phyloP scores from a whole-genome alignment of 1,284 basidiomycete genomes.

The Cryptococcus sp. region DNA sequence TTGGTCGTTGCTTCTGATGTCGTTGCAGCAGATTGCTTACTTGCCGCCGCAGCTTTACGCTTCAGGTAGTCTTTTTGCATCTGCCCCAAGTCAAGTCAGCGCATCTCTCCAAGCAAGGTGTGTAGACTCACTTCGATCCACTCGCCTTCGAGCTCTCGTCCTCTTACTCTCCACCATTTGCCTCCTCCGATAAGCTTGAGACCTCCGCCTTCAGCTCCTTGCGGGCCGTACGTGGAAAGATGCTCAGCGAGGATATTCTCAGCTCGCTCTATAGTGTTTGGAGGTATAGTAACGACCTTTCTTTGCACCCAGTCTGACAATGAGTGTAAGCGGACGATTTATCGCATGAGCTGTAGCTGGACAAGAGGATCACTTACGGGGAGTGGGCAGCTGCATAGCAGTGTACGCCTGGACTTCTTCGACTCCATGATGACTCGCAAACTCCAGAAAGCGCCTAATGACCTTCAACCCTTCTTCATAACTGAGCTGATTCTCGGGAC shows the following conservation, averaged over 20 bases:
- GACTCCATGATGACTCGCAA: slow-evolving; percentile 46
- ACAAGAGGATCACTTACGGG: slow-evolving; percentile 34
- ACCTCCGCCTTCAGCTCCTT: slow-evolving; percentile 38
- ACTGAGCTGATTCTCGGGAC: slow-evolving; percentile 45
- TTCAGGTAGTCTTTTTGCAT: slow-evolving; percentile 56
- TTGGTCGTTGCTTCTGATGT: not conserved
- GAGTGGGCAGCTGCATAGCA: slow-evolving; percentile 47
- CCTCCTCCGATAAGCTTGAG: slow-evolving; percentile 68
- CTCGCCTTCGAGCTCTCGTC: slow-evolving; percentile 73
- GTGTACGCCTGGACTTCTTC: slow-evolving; percentile 55
- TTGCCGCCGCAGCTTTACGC: slow-evolving; percentile 26
- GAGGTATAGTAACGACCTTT: slow-evolving; percentile 47
- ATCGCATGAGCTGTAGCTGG: not conserved
- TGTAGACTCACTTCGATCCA: slow-evolving; percentile 66
- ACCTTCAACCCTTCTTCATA: slow-evolving; percentile 51
- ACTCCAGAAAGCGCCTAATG: slow-evolving; percentile 45
- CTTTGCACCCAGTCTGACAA: slow-evolving; percentile 46
- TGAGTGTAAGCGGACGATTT: slow-evolving; percentile 1
- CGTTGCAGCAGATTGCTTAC: slow-evolving; percentile 16
- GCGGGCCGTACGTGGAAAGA: slow-evolving; percentile 39
- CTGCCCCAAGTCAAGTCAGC: slow-evolving; percentile 24
- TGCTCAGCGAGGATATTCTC: slow-evolving; percentile 49
- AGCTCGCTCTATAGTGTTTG: slow-evolving; percentile 41
- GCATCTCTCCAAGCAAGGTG: not conserved
- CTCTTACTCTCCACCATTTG: slow-evolving; percentile 92